A percentile compares a stretch with the other conserved stretches of the same genome.
These are phyloP conservation scores for Auriculariales sp. DNA, from an alignment of 768 basidiomycete genomes.

Conservation along the genomic window DNA sequence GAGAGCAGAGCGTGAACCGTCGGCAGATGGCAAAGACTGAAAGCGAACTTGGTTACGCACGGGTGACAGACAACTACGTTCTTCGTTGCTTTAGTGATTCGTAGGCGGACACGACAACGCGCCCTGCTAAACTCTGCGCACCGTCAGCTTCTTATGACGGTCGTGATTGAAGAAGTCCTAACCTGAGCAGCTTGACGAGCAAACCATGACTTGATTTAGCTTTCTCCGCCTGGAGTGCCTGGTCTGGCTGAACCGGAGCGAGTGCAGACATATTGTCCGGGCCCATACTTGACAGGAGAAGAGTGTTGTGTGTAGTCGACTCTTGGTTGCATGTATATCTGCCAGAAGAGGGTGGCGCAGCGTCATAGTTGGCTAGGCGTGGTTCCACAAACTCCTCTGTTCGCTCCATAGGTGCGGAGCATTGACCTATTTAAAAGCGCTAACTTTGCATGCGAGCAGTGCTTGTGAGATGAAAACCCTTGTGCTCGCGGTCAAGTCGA, in stretches of 20 bases:
- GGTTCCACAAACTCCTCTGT: too few species aligned
- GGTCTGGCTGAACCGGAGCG: neutral
- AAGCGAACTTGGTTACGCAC: neutral
- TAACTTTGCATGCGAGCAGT: too few species aligned
- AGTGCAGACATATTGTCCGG: neutral
- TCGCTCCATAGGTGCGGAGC: too few species aligned
- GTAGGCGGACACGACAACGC: conserved; percentile 50
- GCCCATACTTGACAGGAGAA: too few species aligned
- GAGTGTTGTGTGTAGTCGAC: too few species aligned
- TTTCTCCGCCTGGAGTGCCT: neutral
- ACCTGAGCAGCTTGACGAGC: neutral
- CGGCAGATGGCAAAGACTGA: neutral
- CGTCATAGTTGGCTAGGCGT: too few species aligned
- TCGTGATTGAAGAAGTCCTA: neutral
- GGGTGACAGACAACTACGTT: conserved; percentile 49
- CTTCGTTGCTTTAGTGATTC: conserved; percentile 44
- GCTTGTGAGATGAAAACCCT: too few species aligned
- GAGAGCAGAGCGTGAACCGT: neutral
- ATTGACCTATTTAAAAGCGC: too few species aligned
- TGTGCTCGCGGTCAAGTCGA: too few species aligned
- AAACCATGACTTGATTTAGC: neutral
- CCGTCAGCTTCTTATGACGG: neutral
- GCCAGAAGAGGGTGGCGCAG: too few species aligned
- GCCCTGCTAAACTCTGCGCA: conserved; percentile 41
- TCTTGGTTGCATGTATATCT: too few species aligned